A percentile compares a stretch with the other conserved stretches of the same genome.
Evolutionary conservation across 345 rosid species (phyloP).

Genomic region (Euclidium syriacum): DNA sequence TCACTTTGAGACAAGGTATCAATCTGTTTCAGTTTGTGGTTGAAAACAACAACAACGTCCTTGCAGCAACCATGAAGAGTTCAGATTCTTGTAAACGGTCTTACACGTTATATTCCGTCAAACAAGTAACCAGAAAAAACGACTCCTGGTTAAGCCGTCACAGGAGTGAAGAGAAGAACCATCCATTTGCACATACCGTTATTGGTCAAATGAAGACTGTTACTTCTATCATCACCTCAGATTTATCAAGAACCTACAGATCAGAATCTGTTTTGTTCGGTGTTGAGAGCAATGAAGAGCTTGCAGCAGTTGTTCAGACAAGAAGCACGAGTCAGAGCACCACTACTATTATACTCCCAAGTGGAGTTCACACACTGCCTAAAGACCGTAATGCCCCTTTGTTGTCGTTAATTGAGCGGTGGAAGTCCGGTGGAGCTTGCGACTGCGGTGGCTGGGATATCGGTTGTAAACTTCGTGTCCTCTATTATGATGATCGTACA

Average conservation of each 20-base stretch:
- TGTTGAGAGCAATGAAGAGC: constrained; percentile 45
- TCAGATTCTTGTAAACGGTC: constrained; percentile 33
- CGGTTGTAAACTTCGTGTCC: constrained; percentile 61
- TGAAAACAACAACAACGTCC: constrained; percentile 52
- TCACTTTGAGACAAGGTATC: constrained; percentile 56
- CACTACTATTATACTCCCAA: constrained; percentile 58
- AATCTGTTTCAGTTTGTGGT: constrained; percentile 68
- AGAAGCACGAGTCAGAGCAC: constrained; percentile 23
- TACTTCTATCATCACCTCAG: constrained; percentile 18
- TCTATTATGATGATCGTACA: constrained; percentile 38
- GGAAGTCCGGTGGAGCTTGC: constrained; percentile 73
- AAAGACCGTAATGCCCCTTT: constrained; percentile 50
- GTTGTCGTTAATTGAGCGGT: constrained; percentile 60
- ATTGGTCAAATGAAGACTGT: constrained; percentile 59
- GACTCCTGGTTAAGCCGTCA: constrained; percentile 61
- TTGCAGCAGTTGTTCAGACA: constrained; percentile 57
- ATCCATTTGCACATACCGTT: constrained; percentile 44
- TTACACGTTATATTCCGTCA: constrained; percentile 57
- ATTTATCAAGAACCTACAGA: constrained; percentile 22
- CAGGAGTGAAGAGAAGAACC: constrained; percentile 45
- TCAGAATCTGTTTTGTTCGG: constrained; percentile 64
- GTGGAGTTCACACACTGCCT: constrained; percentile 73
- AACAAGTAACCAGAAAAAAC: constrained; percentile 58
- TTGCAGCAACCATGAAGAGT: constrained; percentile 63
- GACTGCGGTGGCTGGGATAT: constrained; percentile 99